Base-by-base conservation (phyloP, 176 grass and related monocot species). In the Cymbopogon citratus region DNA sequence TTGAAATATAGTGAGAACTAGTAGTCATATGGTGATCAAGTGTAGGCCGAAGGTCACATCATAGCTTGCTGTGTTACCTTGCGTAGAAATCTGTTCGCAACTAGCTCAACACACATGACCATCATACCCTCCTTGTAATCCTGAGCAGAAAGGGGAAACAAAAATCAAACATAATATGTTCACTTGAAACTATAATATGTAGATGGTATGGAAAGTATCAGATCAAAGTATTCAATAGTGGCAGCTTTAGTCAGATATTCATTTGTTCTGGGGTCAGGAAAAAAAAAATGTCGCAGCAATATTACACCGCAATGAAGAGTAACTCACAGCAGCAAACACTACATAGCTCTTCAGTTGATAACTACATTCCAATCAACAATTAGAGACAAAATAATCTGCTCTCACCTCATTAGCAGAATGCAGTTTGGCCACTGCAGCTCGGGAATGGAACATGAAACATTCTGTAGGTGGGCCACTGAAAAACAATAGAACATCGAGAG, bases 401-500 rank as follows among this genome's bases (percentile, higher is more conserved):
- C 79, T 84, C 69, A 98, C 92, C 95, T 92, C 85, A 74, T 86
- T 59, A 85, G 44, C 9, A 52, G 26, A 63, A 76, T 74, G 71
- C 10, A 98, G 46, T 87, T 87, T 87, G 14, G 79, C 80, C 57
- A 87, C 79, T 38, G 75, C 85, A 75, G 90, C 95, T 39, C 95
- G 88, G 28, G 92, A 92, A 85, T 94, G 95, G 62, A 85, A 94
- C 92, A 98, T 94, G 68, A 94, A 94, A 85, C 95, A 98, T 35
- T 94, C 95, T 5, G 88, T 92, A 68, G 92, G 80, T 84, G 95
- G 95, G 13, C 95, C 95, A 19, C 95, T 98, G 83, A 84, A 90
- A 83, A 77, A 73, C 15, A 91, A 80, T 12, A 67, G 57, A 72
- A 52, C 14, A 14, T 77, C 3, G 31, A 51, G 0, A 24, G 12